Percentiles rank a stretch among this genome's conserved stretches.
These are phyloP conservation scores for Thelonectria olida DNA, from an alignment of 2,329 filamentous ascomycete species.

Conservation along the genomic window DNA sequence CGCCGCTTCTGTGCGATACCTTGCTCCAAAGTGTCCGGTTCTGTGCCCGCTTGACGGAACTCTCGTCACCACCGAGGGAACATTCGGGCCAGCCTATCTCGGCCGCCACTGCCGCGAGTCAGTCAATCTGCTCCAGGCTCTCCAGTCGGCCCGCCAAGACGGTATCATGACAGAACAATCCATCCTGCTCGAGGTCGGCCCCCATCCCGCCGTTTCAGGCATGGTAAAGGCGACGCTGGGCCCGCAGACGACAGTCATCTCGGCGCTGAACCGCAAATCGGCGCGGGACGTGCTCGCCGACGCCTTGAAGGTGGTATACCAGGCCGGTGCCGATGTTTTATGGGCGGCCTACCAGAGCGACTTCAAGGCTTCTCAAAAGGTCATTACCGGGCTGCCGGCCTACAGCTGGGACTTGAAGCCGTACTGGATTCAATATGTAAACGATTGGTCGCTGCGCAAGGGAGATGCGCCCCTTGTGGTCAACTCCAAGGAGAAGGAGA, in stretches of 20 bases:
- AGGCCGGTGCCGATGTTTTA: constrained; percentile 21
- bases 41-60: constrained; percentile 27
- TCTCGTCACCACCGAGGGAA: constrained; percentile 5
- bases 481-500: constrained; percentile 40
- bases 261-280: constrained; percentile 18
- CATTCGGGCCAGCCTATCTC: constrained; percentile 25
- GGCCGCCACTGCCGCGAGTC: constrained; percentile 26
- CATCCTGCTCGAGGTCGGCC: constrained; percentile 31
- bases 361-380: constrained; percentile 23
- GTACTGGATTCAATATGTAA: constrained; percentile 72
- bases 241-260: constrained; percentile 24
- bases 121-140: constrained; percentile 27
- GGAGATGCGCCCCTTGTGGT: constrained; percentile 41
- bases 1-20: constrained; percentile 17
- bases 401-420: constrained; percentile 80
- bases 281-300: constrained; percentile 21
- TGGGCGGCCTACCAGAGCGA: constrained; percentile 43
- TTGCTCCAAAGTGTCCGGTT: constrained; percentile 1
- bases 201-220: constrained; percentile 29
- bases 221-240: constrained; percentile 32
- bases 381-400: constrained; percentile 68
- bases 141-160: constrained; percentile 7
- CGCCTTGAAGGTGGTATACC: constrained; percentile 22
- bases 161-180: constrained; percentile 12
- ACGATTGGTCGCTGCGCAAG: constrained; percentile 78